Base-by-base conservation (phyloP, 352 stramenopile genomes). In the Pythium apleroticum region DNA sequence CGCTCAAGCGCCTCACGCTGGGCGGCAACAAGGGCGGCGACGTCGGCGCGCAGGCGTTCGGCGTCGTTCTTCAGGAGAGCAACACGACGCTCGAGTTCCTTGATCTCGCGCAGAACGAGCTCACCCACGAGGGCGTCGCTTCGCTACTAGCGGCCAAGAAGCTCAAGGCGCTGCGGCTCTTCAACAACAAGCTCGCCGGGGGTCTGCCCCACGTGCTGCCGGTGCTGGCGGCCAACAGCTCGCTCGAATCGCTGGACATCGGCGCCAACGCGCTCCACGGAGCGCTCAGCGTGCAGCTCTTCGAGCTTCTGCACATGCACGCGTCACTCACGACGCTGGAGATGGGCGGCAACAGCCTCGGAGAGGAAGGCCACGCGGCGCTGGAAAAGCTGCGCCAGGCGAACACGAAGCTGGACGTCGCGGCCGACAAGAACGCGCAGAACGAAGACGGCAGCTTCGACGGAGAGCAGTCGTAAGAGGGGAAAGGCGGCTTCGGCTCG, bases 271-370 rank as follows among this genome's bases (percentile, higher is more conserved):
- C 78, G 17, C 66, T 95, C 41, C 84, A 95, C 24, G 84, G 80
- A 30, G 58, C 63, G 9, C 70, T 90, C 31, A 87, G 78, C 45
- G 75, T 88, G 20, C 53, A 62, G 48, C 74, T 95, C 15, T 91
- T 95, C 27, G 64, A 87, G 30, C 69, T 73, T 25, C 64, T 95
- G 17, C 86, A 95, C 68, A 48, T 59, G 0, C 84, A 92, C 50
- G 63, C 77, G 43, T 80, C 80, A 28, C 77, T 95, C n/a, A 78
- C 78, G 66, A 95, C 86, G 25, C 77, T 93, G 15, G 86, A 95
- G 57, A 89, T 95, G 78, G 86, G 86, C 64, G 86, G 86, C 65
- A 95, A 95, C 68, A 89, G 80, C 25, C 68, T 95, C 1, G 86
- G 84, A 9, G 77, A 91, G 56, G 69, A 76, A 14, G 86, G 86